These are phyloP conservation scores for Ogataea trehaloabstinens DNA, from an alignment of 805 yeast genomes.

Conservation along the genomic window DNA sequence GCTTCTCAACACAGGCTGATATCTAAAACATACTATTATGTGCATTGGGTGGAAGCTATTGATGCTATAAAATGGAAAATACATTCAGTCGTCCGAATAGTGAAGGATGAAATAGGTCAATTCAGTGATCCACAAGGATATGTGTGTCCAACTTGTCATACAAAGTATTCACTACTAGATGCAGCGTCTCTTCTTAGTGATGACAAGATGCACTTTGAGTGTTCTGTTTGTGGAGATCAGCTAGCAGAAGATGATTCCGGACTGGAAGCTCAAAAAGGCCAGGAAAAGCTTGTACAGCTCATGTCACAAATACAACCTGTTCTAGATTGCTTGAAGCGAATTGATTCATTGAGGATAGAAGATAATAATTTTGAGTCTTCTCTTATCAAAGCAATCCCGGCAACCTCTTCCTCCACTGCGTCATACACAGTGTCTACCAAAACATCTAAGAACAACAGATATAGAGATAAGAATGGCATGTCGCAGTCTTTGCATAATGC, in stretches of 20 bases:
- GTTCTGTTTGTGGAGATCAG: constrained; percentile 77
- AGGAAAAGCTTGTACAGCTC: constrained; percentile 73
- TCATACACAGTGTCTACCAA: constrained; percentile 62
- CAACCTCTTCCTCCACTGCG: constrained; percentile 66
- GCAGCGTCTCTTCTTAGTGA: constrained; percentile 80
- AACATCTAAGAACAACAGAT: constrained; percentile 20
- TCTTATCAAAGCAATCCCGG: constrained; percentile 79
- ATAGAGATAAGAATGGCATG: constrained; percentile 20
- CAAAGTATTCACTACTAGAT: constrained; percentile 81
- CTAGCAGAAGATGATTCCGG: constrained; percentile 87
- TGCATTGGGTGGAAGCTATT: constrained; percentile 89
- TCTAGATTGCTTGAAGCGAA: constrained; percentile 75
- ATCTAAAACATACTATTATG: constrained; percentile 73
- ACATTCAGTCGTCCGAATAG: constrained; percentile 73
- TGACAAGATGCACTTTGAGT: constrained; percentile 75
- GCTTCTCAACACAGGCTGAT: constrained; percentile 64
- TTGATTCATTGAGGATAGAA: constrained; percentile 75
- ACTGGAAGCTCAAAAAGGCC: constrained; percentile 75
- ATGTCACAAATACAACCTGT: constrained; percentile 91
- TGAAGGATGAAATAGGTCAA: constrained; percentile 80
- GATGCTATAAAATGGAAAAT: constrained; percentile 97
- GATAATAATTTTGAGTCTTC: constrained; percentile 90
- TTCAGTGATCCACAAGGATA: constrained; percentile 93
- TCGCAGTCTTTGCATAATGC: constrained; percentile 33
- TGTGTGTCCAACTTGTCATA: constrained; percentile 80